phyloP scores from a whole-genome alignment of 768 basidiomycete species.

The Amanita muscaria region DNA sequence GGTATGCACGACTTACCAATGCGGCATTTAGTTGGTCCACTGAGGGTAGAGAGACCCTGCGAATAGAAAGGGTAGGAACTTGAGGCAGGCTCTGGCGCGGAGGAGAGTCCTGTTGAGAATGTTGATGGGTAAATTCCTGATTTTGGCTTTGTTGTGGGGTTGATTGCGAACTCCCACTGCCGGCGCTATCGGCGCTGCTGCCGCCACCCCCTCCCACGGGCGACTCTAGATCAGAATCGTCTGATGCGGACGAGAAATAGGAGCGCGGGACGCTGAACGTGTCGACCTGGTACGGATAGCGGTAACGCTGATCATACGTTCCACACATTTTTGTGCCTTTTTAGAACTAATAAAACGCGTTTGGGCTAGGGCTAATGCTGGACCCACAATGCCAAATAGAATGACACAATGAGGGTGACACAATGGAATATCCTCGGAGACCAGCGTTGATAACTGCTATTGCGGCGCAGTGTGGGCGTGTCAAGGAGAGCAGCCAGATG shows the following conservation, averaged over 20 bases:
- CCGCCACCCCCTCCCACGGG: constrained; percentile 3
- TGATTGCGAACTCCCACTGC: background rate
- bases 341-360: no score
- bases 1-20: constrained; percentile 5
- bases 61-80: background rate
- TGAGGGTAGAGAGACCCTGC: background rate
- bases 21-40: background rate
- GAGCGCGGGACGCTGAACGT: background rate
- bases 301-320: background rate
- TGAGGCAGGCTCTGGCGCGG: background rate
- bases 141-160: background rate
- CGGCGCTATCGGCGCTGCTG: background rate
- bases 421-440: no score
- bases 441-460: no score
- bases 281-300: background rate
- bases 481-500: background rate
- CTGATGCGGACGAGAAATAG: background rate
- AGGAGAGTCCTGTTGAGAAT: constrained; percentile 3
- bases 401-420: background rate
- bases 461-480: background rate
- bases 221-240: constrained; percentile 1
- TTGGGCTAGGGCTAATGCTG: background rate
- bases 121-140: background rate
- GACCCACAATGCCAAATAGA: background rate
- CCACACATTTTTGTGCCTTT: no score